phyloP scores from a whole-genome alignment of 2,329 filamentous ascomycete genomes.

The Sordariomycetes sp. region DNA sequence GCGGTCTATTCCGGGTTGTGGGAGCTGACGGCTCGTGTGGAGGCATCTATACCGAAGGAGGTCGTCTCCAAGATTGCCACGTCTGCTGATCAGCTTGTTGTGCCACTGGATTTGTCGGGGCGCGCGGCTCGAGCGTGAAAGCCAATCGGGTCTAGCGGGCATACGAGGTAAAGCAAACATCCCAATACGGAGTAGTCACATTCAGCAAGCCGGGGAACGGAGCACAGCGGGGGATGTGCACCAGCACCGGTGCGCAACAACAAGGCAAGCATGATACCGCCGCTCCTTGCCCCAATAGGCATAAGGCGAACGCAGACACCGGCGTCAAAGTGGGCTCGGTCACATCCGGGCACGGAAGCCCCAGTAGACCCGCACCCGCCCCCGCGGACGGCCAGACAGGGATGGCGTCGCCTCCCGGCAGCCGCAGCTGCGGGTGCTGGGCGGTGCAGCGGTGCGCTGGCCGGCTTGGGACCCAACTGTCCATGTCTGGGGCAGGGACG shows the following conservation, averaged over 20 bases:
- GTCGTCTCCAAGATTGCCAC: background rate
- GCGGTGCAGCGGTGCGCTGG: background rate
- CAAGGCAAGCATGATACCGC: background rate
- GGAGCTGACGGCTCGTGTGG: background rate
- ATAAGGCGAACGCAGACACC: background rate
- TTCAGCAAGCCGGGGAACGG: background rate
- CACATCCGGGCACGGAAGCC: background rate
- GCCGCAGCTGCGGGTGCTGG: background rate
- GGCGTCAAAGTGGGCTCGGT: background rate
- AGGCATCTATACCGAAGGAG: background rate
- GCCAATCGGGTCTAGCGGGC: background rate
- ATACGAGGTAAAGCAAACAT: background rate
- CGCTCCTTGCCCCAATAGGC: background rate
- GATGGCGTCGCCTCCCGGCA: background rate
- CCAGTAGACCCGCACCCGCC: background rate
- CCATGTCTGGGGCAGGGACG: background rate
- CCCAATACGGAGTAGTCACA: background rate
- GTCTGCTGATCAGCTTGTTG: background rate
- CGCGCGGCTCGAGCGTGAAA: background rate
- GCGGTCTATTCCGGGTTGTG: background rate
- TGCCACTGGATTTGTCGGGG: background rate
- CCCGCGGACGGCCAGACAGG: background rate
- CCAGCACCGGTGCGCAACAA: background rate
- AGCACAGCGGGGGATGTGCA: background rate
- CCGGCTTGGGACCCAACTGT: background rate